Evolutionary conservation across 1,139 yeast genomes (phyloP), one percentile per base, ranked within the genome.

Genomic region (Kodamaea anthophila): DNA sequence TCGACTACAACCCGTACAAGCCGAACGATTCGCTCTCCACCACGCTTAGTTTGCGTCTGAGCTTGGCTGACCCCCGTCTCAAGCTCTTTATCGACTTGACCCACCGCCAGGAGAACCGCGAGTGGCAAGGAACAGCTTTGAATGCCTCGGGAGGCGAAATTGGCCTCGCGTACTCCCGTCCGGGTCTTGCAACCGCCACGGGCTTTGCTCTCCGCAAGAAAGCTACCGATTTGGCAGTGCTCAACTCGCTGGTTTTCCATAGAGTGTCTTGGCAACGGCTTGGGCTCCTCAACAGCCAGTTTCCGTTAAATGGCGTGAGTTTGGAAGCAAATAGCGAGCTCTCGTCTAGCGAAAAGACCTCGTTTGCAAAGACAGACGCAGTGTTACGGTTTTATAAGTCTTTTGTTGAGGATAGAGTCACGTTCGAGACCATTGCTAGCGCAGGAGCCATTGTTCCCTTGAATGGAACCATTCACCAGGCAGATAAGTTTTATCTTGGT

Each of bases 401-500:
- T 2, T 43, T 62, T 26, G 54, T 58, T 30, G 44, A 54, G 25
- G 57, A 65, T 34, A 43, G 41, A 31, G 27, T 71, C 31, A 70
- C 74, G 12, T 41, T 70, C 21, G 58, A 59, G 19, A 34, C 64
- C 2, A 40, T 49, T 10, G 47, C 55, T 11, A 57, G 58, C 21
- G 39, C 57, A 15, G 79, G 78, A 11, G 52, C 56, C 9, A 51
- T 59, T 24, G 46, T 46, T 35, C 34, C 40, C 5, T 28, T 24
- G 12, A 39, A 39, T 18, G 32, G 43, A 3, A 56, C 61, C 9
- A 56, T 72, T 13, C 74, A 68, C 37, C 44, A 53, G 5, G 47
- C 64, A 9, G 80, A 74, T 42, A 60, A 65, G 36, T 73, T 71
- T 41, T 72, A 70, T 42, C 54, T 71, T 33, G 74, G 74, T 8